Base-by-base conservation (phyloP, 352 stramenopile species). In the Pythium utonaiense region DNA sequence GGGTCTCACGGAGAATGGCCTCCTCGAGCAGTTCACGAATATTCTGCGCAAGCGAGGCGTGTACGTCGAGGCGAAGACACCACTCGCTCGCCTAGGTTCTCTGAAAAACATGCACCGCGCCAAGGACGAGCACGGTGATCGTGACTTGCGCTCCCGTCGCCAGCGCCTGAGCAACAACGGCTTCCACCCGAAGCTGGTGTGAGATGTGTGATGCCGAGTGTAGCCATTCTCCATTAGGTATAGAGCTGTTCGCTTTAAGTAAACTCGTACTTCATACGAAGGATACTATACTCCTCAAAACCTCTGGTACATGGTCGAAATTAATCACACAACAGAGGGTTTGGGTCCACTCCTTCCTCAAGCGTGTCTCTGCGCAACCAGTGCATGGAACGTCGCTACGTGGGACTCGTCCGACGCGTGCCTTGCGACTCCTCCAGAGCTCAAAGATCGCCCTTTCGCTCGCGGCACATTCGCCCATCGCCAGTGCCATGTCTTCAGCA, bases 21-120 rank as follows among this genome's bases (percentile, higher is more conserved):
- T 89, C 34, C 69, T 90, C 0, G 78, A 90, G 57, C 53, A 80
- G 53, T 88, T 90, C 58, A 83, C 80, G 1, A 48, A 60, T n/a
- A 55, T 89, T 25, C 54, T 90, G 51, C 77, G 78, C 9, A 30
- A 31, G 6, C 75, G 83, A 62, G 80, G 78, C 42, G 78, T 90
- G 49, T 91, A 91, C 33, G 66, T 74, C 19, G 80, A 90, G 62
- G 64, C 67, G 1, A 63, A 74, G 41, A 69, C 73, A 6, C 79
- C 80, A 6, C 68, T 90, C 3, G 76, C 71, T n/a, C 70, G 78
- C 0, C 67, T 89, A 5, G 80, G 80, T 45, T 85, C 77, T 17
- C 64, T 78, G 19, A 80, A 83, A 42, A 77, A 86, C 36, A 50
- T 88, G 4, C 60, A 82, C 10, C 63, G 69, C 1, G 44, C 72